Base-by-base conservation (phyloP, 768 basidiomycete species). In the Amanita subjunquillea region DNA sequence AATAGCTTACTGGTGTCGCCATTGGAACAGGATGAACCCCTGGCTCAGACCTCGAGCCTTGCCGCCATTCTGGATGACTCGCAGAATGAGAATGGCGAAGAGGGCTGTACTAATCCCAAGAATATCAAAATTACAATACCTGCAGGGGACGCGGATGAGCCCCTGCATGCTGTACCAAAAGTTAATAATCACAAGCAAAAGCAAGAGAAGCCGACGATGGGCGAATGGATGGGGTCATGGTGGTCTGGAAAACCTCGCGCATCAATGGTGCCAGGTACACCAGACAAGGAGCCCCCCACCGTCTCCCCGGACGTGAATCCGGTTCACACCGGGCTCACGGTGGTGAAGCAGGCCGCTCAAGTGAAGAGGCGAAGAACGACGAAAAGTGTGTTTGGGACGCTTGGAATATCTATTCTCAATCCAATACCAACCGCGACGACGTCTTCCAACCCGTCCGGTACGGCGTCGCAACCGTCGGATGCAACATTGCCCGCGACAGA, bases 211-310 rank as follows among this genome's bases (percentile, higher is more conserved):
- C 73, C 79, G 12, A 67, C 71, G 0, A 71, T 87, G 44, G 80
- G 83, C 17, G 82, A 85, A 45, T 90, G 87, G 87, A 79, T 89
- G 74, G 85, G 87, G 0, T 80, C 77, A 0, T 86, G 79, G 82
- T 83, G 85, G 74, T 71, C 68, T 15, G 73, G 77, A 32, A 77
- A 65, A 43, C 37, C 62, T 57, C 59, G 63, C 25, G 51, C 52
- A 32, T 20, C 46, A 50, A 54, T 57, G 13, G 58, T 55, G 7
- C 7, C 29, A 32, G 32, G 10, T 12, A 12, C 32, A 3, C 61
- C 64, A 50, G 60, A 60, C 32, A 58, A 62, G 41, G 59, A 56
- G 44, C 53, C 54, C 27, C 54, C 53, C 20, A 15, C 13, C 17
- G 27, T 8, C 12, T 29, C 50, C n/a, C 41, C 10, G 0, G 48